phyloP scores from a whole-genome alignment of 805 yeast genomes.

The Candida maesae region DNA sequence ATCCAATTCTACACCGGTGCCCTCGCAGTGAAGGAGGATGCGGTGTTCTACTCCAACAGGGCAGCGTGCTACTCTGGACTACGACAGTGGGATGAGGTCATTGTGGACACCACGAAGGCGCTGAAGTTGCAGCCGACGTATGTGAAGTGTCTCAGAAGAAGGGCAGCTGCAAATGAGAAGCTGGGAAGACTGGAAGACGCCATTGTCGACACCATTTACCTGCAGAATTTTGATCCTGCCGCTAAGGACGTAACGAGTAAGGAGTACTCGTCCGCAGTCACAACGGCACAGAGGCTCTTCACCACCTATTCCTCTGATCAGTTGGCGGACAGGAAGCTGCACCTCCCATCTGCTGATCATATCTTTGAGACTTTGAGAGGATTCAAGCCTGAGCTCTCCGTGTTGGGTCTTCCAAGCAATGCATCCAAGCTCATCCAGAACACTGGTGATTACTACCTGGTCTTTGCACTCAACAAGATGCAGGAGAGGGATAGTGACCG shows the following conservation, averaged over 20 bases:
- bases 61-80: conserved; percentile 91
- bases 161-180: conserved; percentile 87
- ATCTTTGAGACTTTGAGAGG: too few species aligned
- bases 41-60: conserved; percentile 88
- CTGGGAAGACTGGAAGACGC: conserved; percentile 77
- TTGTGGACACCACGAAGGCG: conserved; percentile 84
- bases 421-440: too few species aligned
- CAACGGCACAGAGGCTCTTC: too few species aligned
- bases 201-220: conserved; percentile 52
- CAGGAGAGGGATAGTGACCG: not conserved
- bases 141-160: conserved; percentile 83
- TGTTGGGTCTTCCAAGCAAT: too few species aligned
- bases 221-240: too few species aligned
- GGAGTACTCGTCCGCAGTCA: too few species aligned
- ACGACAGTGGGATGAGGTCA: conserved; percentile 73
- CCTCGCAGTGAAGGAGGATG: conserved; percentile 68
- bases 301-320: too few species aligned
- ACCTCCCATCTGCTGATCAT: too few species aligned
- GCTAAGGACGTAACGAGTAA: too few species aligned
- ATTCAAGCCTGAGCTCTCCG: too few species aligned
- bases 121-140: conserved; percentile 83
- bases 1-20: conserved; percentile 88
- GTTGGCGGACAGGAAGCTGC: too few species aligned
- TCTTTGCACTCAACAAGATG: not conserved
- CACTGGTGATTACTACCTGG: not conserved